Conservation (phyloP, 257 asterid genomes). For the Lantana camara region DNA sequence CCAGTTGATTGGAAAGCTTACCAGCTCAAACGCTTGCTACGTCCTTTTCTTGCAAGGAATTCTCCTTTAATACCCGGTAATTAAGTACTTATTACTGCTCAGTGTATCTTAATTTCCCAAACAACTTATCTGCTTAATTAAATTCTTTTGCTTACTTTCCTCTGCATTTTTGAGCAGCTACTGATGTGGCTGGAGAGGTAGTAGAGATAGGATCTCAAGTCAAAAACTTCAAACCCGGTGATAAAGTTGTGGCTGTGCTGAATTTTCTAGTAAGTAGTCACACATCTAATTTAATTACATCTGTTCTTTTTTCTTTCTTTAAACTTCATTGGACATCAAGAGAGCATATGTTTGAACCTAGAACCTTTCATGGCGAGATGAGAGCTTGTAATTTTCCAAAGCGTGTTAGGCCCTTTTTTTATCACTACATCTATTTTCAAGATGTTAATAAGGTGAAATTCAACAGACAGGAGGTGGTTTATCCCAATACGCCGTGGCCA, state of each 20-base stretch:
- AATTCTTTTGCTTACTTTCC: neutral
- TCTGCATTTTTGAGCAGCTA: conserved; percentile 28
- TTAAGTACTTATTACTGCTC: conserved; percentile 9
- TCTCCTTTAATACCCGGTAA: conserved; percentile 66
- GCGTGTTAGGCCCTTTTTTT: no score
- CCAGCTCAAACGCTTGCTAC: conserved; percentile 38
- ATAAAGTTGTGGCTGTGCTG: conserved; percentile 57
- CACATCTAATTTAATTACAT: neutral
- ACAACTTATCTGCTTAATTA: neutral
- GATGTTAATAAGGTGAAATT: no score
- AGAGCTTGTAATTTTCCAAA: no score
- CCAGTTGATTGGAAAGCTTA: conserved; percentile 68
- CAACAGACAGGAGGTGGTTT: conserved; percentile 67
- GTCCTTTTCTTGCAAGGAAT: conserved; percentile 50
- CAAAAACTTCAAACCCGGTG: conserved; percentile 53
- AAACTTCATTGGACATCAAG: no score
- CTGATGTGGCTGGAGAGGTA: conserved; percentile 71
- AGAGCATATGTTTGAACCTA: no score
- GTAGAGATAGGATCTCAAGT: conserved; percentile 56
- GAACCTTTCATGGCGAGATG: no score
- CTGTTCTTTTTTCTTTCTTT: neutral
- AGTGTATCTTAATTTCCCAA: neutral
- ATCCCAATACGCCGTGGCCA: conserved; percentile 62
- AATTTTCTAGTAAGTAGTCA: conserved; percentile 33
- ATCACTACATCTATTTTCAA: no score